Conservation (phyloP, 169 alveolate genomes). For the Perkinsus marinus region DNA sequence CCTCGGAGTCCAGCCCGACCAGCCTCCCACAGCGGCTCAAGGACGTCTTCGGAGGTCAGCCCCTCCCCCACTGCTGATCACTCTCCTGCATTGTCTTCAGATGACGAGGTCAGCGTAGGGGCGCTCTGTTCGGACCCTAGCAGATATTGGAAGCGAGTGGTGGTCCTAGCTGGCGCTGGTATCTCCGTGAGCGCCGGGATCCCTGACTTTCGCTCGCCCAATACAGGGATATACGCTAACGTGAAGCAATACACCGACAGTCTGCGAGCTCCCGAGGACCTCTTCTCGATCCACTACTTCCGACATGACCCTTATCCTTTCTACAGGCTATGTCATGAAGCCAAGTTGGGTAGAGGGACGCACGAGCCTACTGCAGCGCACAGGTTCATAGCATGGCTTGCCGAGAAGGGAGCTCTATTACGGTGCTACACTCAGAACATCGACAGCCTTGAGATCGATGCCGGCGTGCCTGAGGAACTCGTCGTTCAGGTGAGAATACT, state of each 20-base stretch:
- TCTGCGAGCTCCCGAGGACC: slow-evolving; percentile 53
- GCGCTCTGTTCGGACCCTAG: not conserved
- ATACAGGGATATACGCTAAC: not conserved
- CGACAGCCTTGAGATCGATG: slow-evolving; percentile 64
- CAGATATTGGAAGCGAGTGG: slow-evolving; percentile 8
- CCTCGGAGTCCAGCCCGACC: no score
- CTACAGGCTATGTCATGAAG: slow-evolving; percentile 40
- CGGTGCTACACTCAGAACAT: slow-evolving; percentile 56
- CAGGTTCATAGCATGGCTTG: slow-evolving; percentile 31
- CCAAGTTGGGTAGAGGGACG: slow-evolving; percentile 36
- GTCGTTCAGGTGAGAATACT: slow-evolving; percentile 26
- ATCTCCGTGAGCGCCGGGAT: slow-evolving; percentile 69
- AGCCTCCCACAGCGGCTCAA: no score
- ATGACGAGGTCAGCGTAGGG: not conserved
- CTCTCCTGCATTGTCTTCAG: not conserved
- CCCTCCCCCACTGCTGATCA: not conserved
- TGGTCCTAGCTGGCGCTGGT: slow-evolving; percentile 67
- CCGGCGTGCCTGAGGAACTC: slow-evolving; percentile 42
- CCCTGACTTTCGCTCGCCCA: slow-evolving; percentile 57
- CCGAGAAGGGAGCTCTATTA: slow-evolving; percentile 21
- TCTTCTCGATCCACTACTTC: slow-evolving; percentile 44
- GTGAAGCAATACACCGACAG: not conserved
- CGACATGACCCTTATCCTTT: slow-evolving; percentile 54
- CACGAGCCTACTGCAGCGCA: slow-evolving; percentile 61
- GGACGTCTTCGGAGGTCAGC: no score